Evolutionary conservation across 2,329 filamentous ascomycete species (phyloP), one percentile per base, ranked within the genome.

Genomic region (Apiospora arundinis): DNA sequence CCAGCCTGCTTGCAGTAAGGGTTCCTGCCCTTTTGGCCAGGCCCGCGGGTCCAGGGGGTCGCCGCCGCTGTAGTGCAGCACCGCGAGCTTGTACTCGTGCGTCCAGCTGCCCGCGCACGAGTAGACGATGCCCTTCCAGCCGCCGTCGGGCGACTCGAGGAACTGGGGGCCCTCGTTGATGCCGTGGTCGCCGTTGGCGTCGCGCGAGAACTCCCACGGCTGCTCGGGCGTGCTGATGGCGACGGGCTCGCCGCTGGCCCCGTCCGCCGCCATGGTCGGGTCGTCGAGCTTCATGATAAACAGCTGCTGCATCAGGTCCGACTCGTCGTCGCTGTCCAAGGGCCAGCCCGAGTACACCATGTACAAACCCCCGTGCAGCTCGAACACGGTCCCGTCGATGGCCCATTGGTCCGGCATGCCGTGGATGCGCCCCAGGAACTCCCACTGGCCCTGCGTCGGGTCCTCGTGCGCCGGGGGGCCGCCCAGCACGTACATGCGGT

Each of bases 101-200:
- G 78, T 80, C 79, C 79, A 80, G 68, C 76, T 78, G 25, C 78
- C 79, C 1, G 78, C 78, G 48, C 78, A 79, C 32, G 75, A 77
- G 69, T 77, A 80, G 7, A 76, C 78, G 7, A 80, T 72, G 11
- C 79, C 79, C 44, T 73, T 73, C 78, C 78, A 80, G 21, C 67
- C 52, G 16, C 76, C 77, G 45, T 80, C 77, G 1, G 78, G 79
- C 6, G 78, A 75, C 11, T 72, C 23, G 60, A 80, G 72, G 72
- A 78, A 80, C 72, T 80, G 78, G 70, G 79, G 79, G 0, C 79
- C 79, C 72, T 80, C 79, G 73, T 80, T 80, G 72, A 80, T 80
- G 23, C 77, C 78, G 70, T 80, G 78, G 5, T 74, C 74, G 49
- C 78, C 78, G 23, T 76, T 73, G 28, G 46, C 70, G 69, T 78